Evolutionary conservation across 164 flowering plant genomes (phyloP).

Genomic region (Aristolochia contorta): DNA sequence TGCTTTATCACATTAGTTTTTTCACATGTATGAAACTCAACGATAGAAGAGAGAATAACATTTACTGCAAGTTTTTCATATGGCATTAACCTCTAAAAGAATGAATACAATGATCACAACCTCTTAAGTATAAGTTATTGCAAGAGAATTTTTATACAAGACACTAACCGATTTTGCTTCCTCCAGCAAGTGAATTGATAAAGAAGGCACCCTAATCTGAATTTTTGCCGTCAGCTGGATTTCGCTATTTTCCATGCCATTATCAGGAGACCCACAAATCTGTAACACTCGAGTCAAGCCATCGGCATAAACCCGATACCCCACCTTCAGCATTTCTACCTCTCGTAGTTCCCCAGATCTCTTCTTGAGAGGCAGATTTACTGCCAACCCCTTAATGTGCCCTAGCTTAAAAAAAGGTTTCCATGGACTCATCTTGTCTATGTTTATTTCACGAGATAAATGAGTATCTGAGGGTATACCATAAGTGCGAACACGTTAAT

Average conservation of each 20-base stretch:
- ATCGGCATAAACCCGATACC: slow-evolving; percentile 83
- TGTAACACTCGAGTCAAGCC: slow-evolving; percentile 76
- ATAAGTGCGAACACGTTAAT: background rate
- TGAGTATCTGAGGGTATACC: slow-evolving; percentile 31
- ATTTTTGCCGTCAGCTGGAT: slow-evolving; percentile 37
- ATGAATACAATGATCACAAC: too few species aligned
- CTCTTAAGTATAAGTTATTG: too few species aligned
- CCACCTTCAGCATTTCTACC: slow-evolving; percentile 42
- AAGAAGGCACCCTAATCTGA: slow-evolving; percentile 43
- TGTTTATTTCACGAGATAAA: slow-evolving; percentile 58
- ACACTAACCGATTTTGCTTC: slow-evolving; percentile 42
- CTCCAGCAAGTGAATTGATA: slow-evolving; percentile 58
- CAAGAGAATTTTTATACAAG: background rate
- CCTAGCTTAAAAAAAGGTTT: slow-evolving; percentile 52
- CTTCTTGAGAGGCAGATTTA: slow-evolving; percentile 30
- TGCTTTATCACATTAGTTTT: background rate
- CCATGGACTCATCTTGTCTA: slow-evolving; percentile 86
- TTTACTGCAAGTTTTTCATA: too few species aligned
- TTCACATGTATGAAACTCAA: background rate
- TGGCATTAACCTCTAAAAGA: too few species aligned
- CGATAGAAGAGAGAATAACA: too few species aligned
- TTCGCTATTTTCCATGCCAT: slow-evolving; percentile 24
- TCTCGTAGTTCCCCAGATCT: slow-evolving; percentile 22
- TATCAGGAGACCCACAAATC: slow-evolving; percentile 45
- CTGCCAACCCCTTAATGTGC: slow-evolving; percentile 40